Base-by-base conservation (phyloP, 352 stramenopile genomes). In the Globisporangium iwayamae region DNA sequence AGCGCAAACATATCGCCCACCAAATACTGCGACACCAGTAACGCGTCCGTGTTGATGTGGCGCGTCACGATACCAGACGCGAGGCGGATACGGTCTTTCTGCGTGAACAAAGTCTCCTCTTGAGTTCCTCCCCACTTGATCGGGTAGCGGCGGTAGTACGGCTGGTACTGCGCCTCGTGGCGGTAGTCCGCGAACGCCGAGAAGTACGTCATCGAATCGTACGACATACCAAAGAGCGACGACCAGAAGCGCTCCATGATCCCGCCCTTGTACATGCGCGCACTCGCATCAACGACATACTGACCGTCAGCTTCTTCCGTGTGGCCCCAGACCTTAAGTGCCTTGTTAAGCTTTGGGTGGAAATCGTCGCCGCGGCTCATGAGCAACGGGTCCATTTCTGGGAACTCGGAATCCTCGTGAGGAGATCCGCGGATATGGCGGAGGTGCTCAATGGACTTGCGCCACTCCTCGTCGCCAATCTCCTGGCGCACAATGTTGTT, bases 1-100 rank as follows among this genome's bases (percentile, higher is more conserved):
- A 97, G 73, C n/a, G 90, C 88, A 67, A 97, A 96, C 73, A 94
- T 90, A 53, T 88, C 76, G 18, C 78, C 75, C 2, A 81, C 75
- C 34, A 94, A 53, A 51, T 79, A 89, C 18, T 71, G 70, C 4
- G 75, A 71, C 3, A 73, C 80, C 52, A 85, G 65, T 7, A 94
- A 63, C 43, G 82, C 83, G 32, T 94, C 82, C 20, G 74, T 74
- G 61, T 91, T 91, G 61, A 94, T 83, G 66, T 94, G 86, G 2
- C 83, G 79, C 28, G 84, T 71, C 3, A 94, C 73, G n/a, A 92
- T 94, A 14, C 82, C 68, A 28, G 74, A 73, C 1, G 78, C 81
- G 0, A 94, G 73, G 18, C 86, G 82, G 60, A 94, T 91, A 22
- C 86, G 82, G 52, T 94, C 86, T 63, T 91, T 91, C 63, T 92